Conservation (phyloP, 345 rosid genomes). For the Melastoma malabathricum region DNA sequence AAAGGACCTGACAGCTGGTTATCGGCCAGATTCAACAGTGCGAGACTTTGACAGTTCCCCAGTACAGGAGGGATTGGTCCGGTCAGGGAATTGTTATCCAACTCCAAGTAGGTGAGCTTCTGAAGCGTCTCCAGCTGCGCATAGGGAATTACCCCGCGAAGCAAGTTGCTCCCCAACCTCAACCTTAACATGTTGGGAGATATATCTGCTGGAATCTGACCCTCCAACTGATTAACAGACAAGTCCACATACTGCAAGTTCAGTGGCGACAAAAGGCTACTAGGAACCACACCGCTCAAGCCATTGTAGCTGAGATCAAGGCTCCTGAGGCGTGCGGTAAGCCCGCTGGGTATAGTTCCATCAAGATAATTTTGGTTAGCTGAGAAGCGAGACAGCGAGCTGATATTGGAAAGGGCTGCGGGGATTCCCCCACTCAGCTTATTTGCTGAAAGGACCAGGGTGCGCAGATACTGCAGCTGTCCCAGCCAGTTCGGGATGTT, state of each 20-base stretch:
- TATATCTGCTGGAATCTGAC: slow-evolving; percentile 29
- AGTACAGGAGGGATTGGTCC: slow-evolving; percentile 32
- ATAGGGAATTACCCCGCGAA: slow-evolving; percentile 26
- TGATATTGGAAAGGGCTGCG: slow-evolving; percentile 20
- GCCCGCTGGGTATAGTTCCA: slow-evolving; percentile 35
- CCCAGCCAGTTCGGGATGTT: slow-evolving; percentile 37
- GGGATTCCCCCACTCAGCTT: slow-evolving; percentile 35
- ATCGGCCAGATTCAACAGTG: slow-evolving; percentile 43
- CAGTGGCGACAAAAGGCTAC: slow-evolving; percentile 22
- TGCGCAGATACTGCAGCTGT: slow-evolving; percentile 29
- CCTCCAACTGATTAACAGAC: slow-evolving; percentile 34
- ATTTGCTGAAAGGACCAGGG: slow-evolving; percentile 42
- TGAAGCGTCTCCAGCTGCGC: slow-evolving; percentile 10
- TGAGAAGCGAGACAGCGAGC: slow-evolving; percentile 38
- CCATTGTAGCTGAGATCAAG: slow-evolving; percentile 57
- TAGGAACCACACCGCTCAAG: slow-evolving; percentile 32
- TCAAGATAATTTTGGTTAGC: slow-evolving; percentile 37
- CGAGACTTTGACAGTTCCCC: slow-evolving; percentile 29
- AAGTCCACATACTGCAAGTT: slow-evolving; percentile 36
- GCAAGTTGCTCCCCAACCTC: slow-evolving; percentile 53
- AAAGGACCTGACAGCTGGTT: slow-evolving; percentile 34
- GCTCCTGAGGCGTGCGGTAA: slow-evolving; percentile 27
- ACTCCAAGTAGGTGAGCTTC: slow-evolving; percentile 45
- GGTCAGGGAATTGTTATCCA: slow-evolving; percentile 47
- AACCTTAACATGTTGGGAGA: slow-evolving; percentile 40